Evolutionary conservation across 306 rosid genomes (phyloP), one percentile per base, ranked within the genome.

Genomic region (Sechiopsis laciniata): DNA sequence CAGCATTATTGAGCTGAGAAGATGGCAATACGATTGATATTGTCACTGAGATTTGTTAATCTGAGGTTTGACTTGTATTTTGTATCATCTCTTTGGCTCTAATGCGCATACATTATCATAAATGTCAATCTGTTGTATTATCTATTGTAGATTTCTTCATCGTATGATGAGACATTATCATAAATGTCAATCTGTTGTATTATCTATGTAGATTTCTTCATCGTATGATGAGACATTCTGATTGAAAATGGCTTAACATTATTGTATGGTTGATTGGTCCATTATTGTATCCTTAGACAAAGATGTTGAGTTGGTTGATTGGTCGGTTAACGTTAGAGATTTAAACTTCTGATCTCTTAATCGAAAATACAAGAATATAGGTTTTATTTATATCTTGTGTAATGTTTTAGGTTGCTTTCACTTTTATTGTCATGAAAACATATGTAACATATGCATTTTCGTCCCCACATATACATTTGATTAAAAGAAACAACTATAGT

Each of bases 181-280:
- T 21, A 48, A 68, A 68, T 42, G 55, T 45, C 55, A 68, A 14
- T 68, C 57, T 16, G 73, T 68, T 48, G 73, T 68, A 20, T 42
- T 68, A 48, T 68, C 55, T 68, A 68, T 68, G 73, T 68, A 68
- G 73, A 68, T 20, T 68, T 68, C 37, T 68, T 68, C 32, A 46
- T 17, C 55, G 26, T 12, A 48, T 14, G 57, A 48, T 22, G 57
- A 12, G 56, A 68, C 56, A 21, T 46, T 68, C 57, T 68, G 73
- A 48, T 68, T 48, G 37, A 20, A 48, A 68, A 68, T 68, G 73
- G 73, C 48, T 68, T 46, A 68, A 68, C 55, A 21, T 21, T 46
- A 68, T 48, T 68, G 57, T 14, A 21, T 26, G 29, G 29, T 26
- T 26, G 29, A 26, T 26, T 26, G 29, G 29, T 2, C 29, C 29